A percentile compares a stretch with the other conserved stretches of the same genome.
These are phyloP conservation scores for Erodium chrysanthum DNA, from an alignment of 441 rosid genomes.

Conservation along the genomic window DNA sequence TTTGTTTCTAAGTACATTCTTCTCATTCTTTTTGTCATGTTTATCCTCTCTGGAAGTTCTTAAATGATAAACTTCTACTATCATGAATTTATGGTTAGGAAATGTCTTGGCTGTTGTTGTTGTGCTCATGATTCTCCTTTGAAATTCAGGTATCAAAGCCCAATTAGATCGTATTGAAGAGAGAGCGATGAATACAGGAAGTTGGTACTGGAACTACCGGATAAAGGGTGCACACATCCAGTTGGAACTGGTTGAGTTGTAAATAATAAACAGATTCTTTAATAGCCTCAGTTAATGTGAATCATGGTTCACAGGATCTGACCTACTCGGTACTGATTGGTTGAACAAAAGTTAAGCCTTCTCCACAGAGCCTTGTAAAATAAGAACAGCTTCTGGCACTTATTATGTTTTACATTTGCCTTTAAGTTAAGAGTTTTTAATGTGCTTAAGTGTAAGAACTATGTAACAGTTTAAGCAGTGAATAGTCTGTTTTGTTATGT, in stretches of 20 bases:
- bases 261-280: conserved; percentile 12
- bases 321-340: conserved; percentile 23
- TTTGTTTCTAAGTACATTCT: neutral
- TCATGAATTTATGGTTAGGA: too few relatives aligned
- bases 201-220: conserved; percentile 83
- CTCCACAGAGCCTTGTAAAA: conserved; percentile 16
- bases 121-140: conserved; percentile 5
- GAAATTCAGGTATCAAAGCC: conserved; percentile 39
- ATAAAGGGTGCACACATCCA: conserved; percentile 40
- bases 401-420: neutral
- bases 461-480: neutral
- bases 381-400: neutral
- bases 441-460: neutral
- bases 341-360: conserved; percentile 46
- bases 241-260: conserved; percentile 46
- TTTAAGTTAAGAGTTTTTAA: neutral
- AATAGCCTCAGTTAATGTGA: conserved; percentile 27
- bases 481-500: neutral
- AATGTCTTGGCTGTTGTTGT: neutral
- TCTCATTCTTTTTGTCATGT: neutral
- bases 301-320: conserved; percentile 47
- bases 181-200: conserved; percentile 50
- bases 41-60: neutral
- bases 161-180: conserved; percentile 42
- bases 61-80: neutral